Conservation (phyloP, 176 grass and related monocot species). For the Rhynchospora breviuscula region DNA sequence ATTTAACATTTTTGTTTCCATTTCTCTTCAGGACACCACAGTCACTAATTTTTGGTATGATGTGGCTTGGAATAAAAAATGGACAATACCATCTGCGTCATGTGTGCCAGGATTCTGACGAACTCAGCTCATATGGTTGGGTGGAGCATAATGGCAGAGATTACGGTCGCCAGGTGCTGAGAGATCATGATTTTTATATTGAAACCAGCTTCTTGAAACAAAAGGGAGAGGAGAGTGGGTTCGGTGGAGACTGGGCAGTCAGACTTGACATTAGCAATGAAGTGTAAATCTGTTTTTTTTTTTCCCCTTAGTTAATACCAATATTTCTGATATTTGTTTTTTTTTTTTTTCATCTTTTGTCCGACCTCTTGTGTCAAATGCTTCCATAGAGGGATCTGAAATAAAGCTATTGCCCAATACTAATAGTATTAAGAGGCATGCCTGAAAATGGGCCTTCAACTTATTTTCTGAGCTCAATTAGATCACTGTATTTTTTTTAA, state of each 20-base stretch:
- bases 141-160: conserved; percentile 79
- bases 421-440: not conserved
- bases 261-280: conserved; percentile 45
- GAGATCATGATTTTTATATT: conserved; percentile 64
- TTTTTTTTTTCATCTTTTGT: not conserved
- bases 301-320: not conserved
- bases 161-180: conserved; percentile 72
- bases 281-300: conserved; percentile 33
- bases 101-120: conserved; percentile 95
- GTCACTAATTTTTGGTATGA: conserved; percentile 83
- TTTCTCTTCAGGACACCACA: conserved; percentile 55
- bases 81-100: conserved; percentile 81
- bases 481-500: not conserved
- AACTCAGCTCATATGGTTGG: conserved; percentile 82
- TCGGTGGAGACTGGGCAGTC: conserved; percentile 90
- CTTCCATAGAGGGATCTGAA: not conserved
- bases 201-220: conserved; percentile 89
- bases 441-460: not conserved
- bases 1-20: conserved; percentile 18
- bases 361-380: not conserved
- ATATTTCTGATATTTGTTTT: not conserved
- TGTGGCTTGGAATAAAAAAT: conserved; percentile 91
- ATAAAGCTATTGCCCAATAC: not conserved
- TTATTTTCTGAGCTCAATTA: not conserved
- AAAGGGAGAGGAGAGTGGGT: conserved; percentile 69